Base-by-base conservation (phyloP, 257 asterid species). In the Solanum chilense region DNA sequence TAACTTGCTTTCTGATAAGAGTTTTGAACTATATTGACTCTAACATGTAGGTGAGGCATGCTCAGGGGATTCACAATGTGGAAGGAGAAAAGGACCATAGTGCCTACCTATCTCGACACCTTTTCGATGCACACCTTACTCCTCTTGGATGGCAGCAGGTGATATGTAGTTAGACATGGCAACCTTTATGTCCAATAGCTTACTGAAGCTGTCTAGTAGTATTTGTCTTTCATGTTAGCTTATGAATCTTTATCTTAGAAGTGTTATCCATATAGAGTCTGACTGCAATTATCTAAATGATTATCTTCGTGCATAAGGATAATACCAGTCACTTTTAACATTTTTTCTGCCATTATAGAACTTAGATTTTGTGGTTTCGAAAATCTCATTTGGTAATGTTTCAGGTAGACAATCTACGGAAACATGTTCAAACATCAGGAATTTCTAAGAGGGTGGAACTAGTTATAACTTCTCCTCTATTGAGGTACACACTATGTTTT, bases 101-200 rank as follows among this genome's bases (percentile, higher is more conserved):
- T 76, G 99, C 98, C 49, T 97, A 97, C 90, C 66, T 93, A 91
- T 93, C 97, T 44, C 98, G 94, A 3, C 93, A 91, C n/a, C 92
- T 93, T 88, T 92, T 97, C 42, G 99, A 97, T 92, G 98, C 99
- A 84, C 93, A 92, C 69, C 98, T 97, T 85, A 95, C 98, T 7
- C 95, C 98, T 88, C 93, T 95, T 88, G 99, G 99, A 75, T 97
- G 99, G 99, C 56, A 97, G 92, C 99, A 97, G 98, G 98, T 95
- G 21, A 90, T 69, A 75, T 64, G 44, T 89, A 33, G 45, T 84
- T 74, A 33, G 16, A 66, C 16, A 80, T 80, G 84, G 39, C 39
- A 5, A 16, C 27, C 37, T 47, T 80, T 29, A 13, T 27, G 66
- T 80, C 44, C 35, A 75, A 64, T 87, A 88, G 25, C 66, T 80